phyloP scores from a whole-genome alignment of 2,329 filamentous ascomycete genomes.

The Diaporthe sp. region DNA sequence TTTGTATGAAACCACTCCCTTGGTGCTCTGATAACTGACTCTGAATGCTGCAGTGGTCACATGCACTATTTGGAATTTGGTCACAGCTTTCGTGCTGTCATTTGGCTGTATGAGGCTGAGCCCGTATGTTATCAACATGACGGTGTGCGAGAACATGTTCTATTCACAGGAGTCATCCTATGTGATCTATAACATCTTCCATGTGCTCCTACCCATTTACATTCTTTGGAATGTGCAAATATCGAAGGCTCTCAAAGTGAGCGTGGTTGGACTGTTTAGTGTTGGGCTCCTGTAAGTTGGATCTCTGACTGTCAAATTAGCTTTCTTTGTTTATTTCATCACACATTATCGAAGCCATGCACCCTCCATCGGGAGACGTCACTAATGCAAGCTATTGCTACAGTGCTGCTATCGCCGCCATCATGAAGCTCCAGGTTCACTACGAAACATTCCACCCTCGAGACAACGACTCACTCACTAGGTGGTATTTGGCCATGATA shows the following conservation, averaged over 20 bases:
- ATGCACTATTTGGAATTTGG: slow-evolving; percentile 26
- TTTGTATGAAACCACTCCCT: no score
- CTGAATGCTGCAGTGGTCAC: no score
- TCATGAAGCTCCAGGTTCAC: slow-evolving; percentile 32
- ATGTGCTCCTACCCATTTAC: slow-evolving; percentile 30
- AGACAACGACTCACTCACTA: not conserved
- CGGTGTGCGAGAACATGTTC: slow-evolving; percentile 27
- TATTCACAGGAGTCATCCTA: slow-evolving; percentile 33
- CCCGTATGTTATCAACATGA: not conserved
- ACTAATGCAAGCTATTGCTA: not conserved
- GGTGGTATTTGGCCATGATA: slow-evolving; percentile 26
- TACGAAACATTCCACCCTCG: slow-evolving; percentile 15
- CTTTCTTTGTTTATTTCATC: not conserved
- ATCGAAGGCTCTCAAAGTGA: slow-evolving; percentile 22
- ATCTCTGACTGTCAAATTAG: not conserved
- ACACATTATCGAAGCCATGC: no score
- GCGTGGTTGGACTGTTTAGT: slow-evolving; percentile 29
- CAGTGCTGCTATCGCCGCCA: slow-evolving; percentile 31
- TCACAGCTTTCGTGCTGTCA: slow-evolving; percentile 27
- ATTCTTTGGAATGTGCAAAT: slow-evolving; percentile 35
- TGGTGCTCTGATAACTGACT: no score
- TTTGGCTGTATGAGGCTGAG: slow-evolving; percentile 28
- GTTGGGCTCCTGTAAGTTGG: slow-evolving; percentile 34
- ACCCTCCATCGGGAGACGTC: no score
- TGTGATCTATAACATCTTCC: slow-evolving; percentile 27